Percentiles rank a stretch among this genome's conserved stretches.
phyloP scores from a whole-genome alignment of 768 basidiomycete genomes.

The Phanerochaete sordida region DNA sequence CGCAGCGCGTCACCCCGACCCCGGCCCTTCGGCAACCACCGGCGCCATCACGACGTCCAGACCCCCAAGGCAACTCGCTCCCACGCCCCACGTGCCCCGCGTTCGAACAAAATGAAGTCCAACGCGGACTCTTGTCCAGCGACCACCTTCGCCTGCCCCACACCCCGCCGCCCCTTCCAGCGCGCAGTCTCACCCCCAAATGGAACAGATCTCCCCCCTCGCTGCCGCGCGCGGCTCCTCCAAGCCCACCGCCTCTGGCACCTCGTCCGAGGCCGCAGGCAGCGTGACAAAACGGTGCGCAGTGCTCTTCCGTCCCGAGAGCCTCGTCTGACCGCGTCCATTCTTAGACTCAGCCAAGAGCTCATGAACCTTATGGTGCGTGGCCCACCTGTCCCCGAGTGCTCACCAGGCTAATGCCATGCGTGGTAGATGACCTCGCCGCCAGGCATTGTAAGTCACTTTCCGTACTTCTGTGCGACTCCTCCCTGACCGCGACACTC shows the following conservation, averaged over 20 bases:
- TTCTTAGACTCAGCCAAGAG: constrained; percentile 67
- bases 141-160: background rate
- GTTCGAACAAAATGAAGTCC: constrained; percentile 18
- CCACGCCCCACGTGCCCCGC: constrained; percentile 20
- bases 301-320: constrained; percentile 1
- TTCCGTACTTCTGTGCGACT: background rate
- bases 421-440: constrained; percentile 74
- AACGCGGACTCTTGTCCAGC: constrained; percentile 7
- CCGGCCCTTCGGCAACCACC: background rate
- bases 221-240: constrained; percentile 53
- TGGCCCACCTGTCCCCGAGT: background rate
- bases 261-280: constrained; percentile 57
- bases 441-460: constrained; percentile 71
- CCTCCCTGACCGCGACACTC: background rate
- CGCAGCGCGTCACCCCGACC: constrained; percentile 5
- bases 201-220: constrained; percentile 74
- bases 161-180: background rate
- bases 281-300: constrained; percentile 82
- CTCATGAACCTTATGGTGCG: constrained; percentile 87
- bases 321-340: background rate
- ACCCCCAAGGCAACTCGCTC: background rate
- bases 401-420: background rate
- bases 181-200: constrained; percentile 22
- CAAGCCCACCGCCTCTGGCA: constrained; percentile 54
- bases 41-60: background rate